A percentile compares a stretch with the other conserved stretches of the same genome.
phyloP scores from a whole-genome alignment of 202 grass and related monocot genomes.

The Setaria italica region DNA sequence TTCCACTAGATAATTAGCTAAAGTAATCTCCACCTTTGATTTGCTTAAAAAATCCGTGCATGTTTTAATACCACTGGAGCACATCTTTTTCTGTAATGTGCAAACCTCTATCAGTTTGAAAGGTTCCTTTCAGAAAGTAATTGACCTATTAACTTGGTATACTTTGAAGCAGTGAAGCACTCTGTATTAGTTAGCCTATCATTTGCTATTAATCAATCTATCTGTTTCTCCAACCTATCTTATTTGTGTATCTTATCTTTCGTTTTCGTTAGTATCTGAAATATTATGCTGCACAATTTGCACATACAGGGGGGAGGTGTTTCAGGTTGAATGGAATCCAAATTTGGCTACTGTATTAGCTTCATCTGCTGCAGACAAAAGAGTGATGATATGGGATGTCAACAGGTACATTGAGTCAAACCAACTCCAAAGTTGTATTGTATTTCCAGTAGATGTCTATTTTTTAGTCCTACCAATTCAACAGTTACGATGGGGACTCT shows the following conservation, averaged over 20 bases:
- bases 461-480: background rate
- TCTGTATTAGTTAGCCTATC: background rate
- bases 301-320: conserved; percentile 67
- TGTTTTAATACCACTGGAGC: background rate
- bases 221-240: background rate
- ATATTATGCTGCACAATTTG: conserved; percentile 31
- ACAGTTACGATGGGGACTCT: background rate
- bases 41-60: background rate
- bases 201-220: background rate
- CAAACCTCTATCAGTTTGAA: conserved; percentile 1
- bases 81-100: background rate
- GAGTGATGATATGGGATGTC: conserved; percentile 88
- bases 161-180: background rate
- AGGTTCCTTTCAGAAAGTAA: background rate
- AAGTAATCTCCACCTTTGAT: background rate
- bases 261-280: background rate
- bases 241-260: background rate
- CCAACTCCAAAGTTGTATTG: background rate
- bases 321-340: conserved; percentile 99
- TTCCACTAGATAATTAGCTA: background rate
- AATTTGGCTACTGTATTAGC: conserved; percentile 83
- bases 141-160: background rate
- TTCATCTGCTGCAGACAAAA: conserved; percentile 83
- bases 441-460: background rate
- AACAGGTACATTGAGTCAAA: conserved; percentile 58